Conservation (phyloP, 306 rosid genomes). For the Oemleria cerasiformis region DNA sequence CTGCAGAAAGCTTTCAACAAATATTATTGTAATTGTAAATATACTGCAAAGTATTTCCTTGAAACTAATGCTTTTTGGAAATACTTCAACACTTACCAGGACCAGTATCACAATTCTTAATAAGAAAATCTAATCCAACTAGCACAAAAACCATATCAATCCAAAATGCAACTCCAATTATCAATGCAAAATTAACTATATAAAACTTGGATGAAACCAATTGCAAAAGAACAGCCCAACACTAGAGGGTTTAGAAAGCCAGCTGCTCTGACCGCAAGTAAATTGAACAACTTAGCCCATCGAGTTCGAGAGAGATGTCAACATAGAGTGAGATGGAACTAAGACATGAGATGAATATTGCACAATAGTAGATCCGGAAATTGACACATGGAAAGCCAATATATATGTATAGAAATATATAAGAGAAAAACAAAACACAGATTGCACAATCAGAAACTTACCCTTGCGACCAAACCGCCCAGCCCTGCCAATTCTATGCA, state of each 20-base stretch:
- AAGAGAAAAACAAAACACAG: not conserved
- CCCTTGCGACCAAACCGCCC: conserved; percentile 95
- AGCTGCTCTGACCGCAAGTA: not conserved
- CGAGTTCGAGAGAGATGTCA: not conserved
- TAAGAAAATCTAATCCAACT: not conserved
- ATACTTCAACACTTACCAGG: not conserved
- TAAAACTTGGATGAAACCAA: too few relatives aligned
- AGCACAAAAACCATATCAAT: not conserved
- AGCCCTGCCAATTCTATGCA: conserved; percentile 86
- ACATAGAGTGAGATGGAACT: not conserved
- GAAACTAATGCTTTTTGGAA: not conserved
- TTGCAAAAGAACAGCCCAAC: not conserved
- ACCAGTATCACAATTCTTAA: not conserved
- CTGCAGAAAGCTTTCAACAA: not conserved
- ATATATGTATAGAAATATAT: not conserved
- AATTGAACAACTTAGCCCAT: too few relatives aligned
- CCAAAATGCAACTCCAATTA: not conserved
- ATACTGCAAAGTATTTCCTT: not conserved
- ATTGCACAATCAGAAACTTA: conserved; percentile 27
- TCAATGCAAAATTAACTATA: not conserved
- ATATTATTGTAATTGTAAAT: not conserved
- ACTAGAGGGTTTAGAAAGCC: not conserved
- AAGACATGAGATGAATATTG: not conserved
- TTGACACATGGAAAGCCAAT: not conserved
- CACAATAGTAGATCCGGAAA: not conserved